Percentiles rank a stretch among this genome's conserved stretches.
phyloP scores from a whole-genome alignment of 2,329 filamentous ascomycete species.

The Aspergillus intermedius region DNA sequence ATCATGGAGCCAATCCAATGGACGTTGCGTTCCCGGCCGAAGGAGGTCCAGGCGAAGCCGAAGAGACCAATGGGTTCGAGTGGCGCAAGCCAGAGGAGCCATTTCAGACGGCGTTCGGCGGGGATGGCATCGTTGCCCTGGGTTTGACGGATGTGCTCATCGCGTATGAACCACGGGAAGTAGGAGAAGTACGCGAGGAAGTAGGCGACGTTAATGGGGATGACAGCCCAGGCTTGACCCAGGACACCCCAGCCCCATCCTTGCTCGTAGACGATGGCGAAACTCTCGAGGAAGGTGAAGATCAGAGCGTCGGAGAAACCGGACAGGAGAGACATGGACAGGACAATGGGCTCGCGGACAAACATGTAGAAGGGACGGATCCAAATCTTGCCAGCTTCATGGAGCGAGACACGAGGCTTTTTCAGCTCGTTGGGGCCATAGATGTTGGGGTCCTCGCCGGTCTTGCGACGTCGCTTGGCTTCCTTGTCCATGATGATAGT shows the following conservation, averaged over 20 bases:
- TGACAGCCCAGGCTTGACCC: conserved; percentile 55
- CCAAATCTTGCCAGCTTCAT: conserved; percentile 41
- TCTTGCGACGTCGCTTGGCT: conserved; percentile 49
- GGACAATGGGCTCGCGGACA: conserved; percentile 64
- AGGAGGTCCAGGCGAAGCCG: conserved; percentile 61
- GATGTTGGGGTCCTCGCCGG: conserved; percentile 51
- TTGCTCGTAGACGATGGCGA: conserved; percentile 47
- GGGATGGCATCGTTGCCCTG: conserved; percentile 46
- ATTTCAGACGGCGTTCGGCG: conserved; percentile 61
- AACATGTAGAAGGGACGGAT: conserved; percentile 64
- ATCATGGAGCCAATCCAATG: conserved; percentile 64
- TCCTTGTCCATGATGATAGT: conserved; percentile 51
- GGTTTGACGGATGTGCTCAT: conserved; percentile 31
- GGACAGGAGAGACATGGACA: conserved; percentile 60
- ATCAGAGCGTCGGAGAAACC: conserved; percentile 68
- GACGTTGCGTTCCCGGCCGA: conserved; percentile 53
- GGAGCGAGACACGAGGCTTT: conserved; percentile 40
- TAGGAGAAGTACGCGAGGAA: conserved; percentile 53
- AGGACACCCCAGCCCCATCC: conserved; percentile 56
- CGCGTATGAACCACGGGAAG: conserved; percentile 45
- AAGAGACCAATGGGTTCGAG: conserved; percentile 61
- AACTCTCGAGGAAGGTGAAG: conserved; percentile 57
- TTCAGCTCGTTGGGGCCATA: conserved; percentile 56
- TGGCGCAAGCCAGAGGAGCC: conserved; percentile 56
- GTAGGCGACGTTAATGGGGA: conserved; percentile 63